Evolutionary conservation across 306 rosid genomes (phyloP).

Genomic region (Pterocarpus santalinus): DNA sequence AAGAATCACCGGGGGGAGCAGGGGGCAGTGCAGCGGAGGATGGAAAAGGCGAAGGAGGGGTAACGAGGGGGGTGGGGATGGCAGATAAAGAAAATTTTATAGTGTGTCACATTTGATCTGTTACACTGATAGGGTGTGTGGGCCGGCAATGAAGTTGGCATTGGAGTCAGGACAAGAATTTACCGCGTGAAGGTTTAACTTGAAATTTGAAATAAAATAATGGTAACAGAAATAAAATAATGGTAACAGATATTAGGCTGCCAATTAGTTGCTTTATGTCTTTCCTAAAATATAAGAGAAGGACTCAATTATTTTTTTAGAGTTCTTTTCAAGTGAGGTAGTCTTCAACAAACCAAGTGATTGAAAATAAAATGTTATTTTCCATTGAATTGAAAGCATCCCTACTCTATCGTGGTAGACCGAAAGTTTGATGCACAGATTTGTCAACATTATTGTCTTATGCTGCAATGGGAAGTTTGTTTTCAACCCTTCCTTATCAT

Average conservation of each 20-base stretch:
- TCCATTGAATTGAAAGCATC: constrained; percentile 1
- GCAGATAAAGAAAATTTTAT: too few species aligned
- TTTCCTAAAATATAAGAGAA: background rate
- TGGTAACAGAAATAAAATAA: too few species aligned
- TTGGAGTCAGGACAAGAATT: too few species aligned
- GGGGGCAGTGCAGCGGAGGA: too few species aligned
- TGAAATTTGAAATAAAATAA: too few species aligned
- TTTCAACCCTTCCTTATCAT: background rate
- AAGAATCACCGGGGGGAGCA: too few species aligned
- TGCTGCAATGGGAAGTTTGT: background rate
- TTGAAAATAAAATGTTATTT: background rate
- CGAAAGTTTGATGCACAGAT: background rate
- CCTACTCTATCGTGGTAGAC: background rate
- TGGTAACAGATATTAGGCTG: background rate
- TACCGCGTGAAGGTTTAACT: too few species aligned
- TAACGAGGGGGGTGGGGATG: too few species aligned
- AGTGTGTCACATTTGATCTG: too few species aligned
- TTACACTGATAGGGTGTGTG: too few species aligned
- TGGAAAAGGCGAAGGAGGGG: too few species aligned
- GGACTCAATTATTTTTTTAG: background rate
- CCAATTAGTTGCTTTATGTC: background rate
- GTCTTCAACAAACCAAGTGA: background rate
- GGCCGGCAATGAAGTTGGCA: too few species aligned
- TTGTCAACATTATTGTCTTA: constrained; percentile 2
- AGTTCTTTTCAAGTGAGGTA: background rate